Base-by-base conservation (phyloP, 73 alveolate genomes). In the Uronychia binucleata region DNA sequence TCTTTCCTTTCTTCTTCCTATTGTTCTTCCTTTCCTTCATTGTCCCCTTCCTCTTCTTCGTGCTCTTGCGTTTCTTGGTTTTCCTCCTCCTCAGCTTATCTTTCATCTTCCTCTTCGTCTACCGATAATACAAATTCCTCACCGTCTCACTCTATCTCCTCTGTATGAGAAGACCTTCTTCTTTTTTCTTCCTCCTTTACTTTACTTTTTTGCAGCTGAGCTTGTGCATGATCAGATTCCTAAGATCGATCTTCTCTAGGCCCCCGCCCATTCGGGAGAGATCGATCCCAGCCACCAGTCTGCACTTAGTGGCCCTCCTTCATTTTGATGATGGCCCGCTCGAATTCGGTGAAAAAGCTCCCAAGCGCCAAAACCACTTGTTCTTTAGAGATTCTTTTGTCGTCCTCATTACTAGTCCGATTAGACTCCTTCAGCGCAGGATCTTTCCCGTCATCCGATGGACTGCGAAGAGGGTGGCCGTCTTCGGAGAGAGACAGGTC, bases 11-110 rank as follows among this genome's bases (percentile, higher is more conserved):
- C 34, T 34, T 1, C 34, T 1, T 31, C 34, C 33, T 32, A 33
- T 5, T 33, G 84, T 78, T 34, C 34, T 30, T 78, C 34, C 75
- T 26, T 78, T 27, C 76, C 84, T 1, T 78, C 34, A 33, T 32
- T 31, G n/a, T 78, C 34, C 30, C 34, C 84, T 32, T 78, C 84
- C 8, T 78, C 84, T 1, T 78, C 84, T 5, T 78, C 59, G 0
- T 30, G 59, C 1, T 78, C 84, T 78, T 31, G 76, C 31, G 67
- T 26, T 14, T 79, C 86, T 0, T 34, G 57, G 1, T 79, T 78
- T 13, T 67, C 57, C 57, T 76, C 82, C 5, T 25, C 59, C 59
- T 76, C 82, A 19, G 14, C 82, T 31, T 76, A 19, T 58, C 30
- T 28, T 8, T 76, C 82, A 30, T 76, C 32, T 67, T 67, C 78